These are phyloP conservation scores for Paecilomyces variotii DNA, from an alignment of 2,329 filamentous ascomycete species.

Conservation along the genomic window DNA sequence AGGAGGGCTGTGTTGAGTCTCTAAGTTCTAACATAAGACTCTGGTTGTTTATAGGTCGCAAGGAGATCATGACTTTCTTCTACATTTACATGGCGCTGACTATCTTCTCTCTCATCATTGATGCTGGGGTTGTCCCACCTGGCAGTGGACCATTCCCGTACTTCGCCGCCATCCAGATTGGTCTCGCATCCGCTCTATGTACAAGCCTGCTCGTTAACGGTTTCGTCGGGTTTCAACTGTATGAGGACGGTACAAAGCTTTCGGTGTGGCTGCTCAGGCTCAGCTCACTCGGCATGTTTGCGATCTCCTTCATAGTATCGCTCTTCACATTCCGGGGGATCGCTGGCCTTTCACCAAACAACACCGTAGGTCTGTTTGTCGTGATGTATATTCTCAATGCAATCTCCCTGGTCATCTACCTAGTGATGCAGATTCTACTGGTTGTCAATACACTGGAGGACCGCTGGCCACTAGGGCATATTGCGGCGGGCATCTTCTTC, in stretches of 20 bases:
- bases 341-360: constrained; percentile 75
- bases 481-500: constrained; percentile 82
- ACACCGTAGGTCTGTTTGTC: constrained; percentile 82
- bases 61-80: constrained; percentile 82
- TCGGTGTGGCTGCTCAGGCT: constrained; percentile 88
- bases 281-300: constrained; percentile 71
- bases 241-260: constrained; percentile 89
- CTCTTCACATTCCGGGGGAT: constrained; percentile 89
- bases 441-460: constrained; percentile 87
- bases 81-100: constrained; percentile 92
- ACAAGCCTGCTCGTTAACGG: constrained; percentile 92
- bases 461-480: constrained; percentile 89
- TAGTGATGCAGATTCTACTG: constrained; percentile 78
- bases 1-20: neutral
- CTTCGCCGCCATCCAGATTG: constrained; percentile 81
- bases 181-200: constrained; percentile 74
- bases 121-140: constrained; percentile 84
- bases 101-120: constrained; percentile 78
- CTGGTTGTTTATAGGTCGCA: constrained; percentile 44
- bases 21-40: constrained; percentile 5
- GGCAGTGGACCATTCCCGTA: constrained; percentile 76
- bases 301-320: constrained; percentile 77
- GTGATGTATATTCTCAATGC: constrained; percentile 88
- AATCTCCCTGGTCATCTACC: constrained; percentile 75
- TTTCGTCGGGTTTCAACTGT: constrained; percentile 96